Base-by-base conservation (phyloP, 2,329 filamentous ascomycete genomes). In the Pezicula radicicola region DNA sequence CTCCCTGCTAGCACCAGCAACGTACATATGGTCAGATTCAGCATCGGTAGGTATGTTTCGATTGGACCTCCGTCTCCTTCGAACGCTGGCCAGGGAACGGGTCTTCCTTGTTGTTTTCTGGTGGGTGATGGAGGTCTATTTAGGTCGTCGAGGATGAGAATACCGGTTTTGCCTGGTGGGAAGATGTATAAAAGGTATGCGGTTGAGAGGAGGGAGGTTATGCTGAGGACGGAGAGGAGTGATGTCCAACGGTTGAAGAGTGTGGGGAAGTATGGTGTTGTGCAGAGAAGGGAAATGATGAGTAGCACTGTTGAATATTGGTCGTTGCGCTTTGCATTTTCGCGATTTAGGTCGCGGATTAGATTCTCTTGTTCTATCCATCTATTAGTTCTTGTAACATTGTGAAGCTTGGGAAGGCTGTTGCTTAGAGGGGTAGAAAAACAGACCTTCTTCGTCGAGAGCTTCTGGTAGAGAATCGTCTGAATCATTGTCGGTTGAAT, bases 371-470 rank as follows among this genome's bases (percentile, higher is more conserved):
- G 86, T 61, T 87, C 84, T 80, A 71, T 58, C 21, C 15, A 41
- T 18, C 4, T 27, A 33, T 46, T 36, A 47, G 68, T 55, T 66
- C 66, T 61, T 60, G 65, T 33, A 25, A 16, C 19, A 5, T 43
- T 44, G 42, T 45, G 10, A 19, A 50, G 50, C 35, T 42, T 48
- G 27, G 25, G 30, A 33, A 36, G 42, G 46, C 35, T 36, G 37
- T 21, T 35, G 48, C 18, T 48, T 48, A 16, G 46, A 39, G 33
- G 33, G 39, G 33, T 51, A n/a, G 25, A 33, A 28, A 30, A 21
- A 33, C 33, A 48, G 67, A 86, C 87, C 87, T 78, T 92, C 80
- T 70, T 92, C 88, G 66, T 94, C 90, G 54, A 94, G 75, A 50
- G 84, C 80, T 59, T 84, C 79, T 12, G 80, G 78, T 28, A 76